Evolutionary conservation across 164 flowering plant species (phyloP).

Genomic region (Dillenia turbinata): DNA sequence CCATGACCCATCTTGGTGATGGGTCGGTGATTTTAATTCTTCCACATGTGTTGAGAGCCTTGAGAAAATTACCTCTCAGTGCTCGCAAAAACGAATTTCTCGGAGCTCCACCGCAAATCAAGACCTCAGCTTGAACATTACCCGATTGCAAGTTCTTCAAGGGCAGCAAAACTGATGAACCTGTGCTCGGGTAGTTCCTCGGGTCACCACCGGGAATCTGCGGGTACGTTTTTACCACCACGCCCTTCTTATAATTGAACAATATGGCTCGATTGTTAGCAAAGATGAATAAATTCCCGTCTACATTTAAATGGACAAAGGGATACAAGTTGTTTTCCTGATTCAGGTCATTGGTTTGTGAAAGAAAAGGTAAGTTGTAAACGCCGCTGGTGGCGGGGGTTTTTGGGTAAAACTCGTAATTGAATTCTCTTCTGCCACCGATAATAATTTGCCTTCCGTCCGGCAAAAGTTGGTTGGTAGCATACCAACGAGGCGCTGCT

Average conservation of each 20-base stretch:
- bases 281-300: constrained; percentile 56
- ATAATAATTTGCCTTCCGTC: constrained; percentile 58
- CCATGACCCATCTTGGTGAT: constrained; percentile 46
- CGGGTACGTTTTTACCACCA: constrained; percentile 40
- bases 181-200: constrained; percentile 57
- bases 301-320: constrained; percentile 42
- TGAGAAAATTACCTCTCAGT: constrained; percentile 10
- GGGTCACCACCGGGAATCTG: constrained; percentile 59
- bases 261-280: constrained; percentile 57
- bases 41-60: constrained; percentile 41
- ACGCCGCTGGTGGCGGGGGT: neutral
- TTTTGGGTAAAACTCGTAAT: constrained; percentile 78
- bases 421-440: constrained; percentile 70
- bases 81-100: constrained; percentile 27
- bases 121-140: constrained; percentile 28
- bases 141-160: constrained; percentile 21
- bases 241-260: constrained; percentile 28
- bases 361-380: constrained; percentile 36
- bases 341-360: constrained; percentile 32
- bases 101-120: constrained; percentile 61
- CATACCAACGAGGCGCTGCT: constrained; percentile 56
- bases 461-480: constrained; percentile 68
- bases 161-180: constrained; percentile 62
- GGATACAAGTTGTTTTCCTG: constrained; percentile 65
- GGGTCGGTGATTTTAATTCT: constrained; percentile 40